phyloP scores from a whole-genome alignment of 805 yeast genomes.

The Nakazawaea wyomingensis region DNA sequence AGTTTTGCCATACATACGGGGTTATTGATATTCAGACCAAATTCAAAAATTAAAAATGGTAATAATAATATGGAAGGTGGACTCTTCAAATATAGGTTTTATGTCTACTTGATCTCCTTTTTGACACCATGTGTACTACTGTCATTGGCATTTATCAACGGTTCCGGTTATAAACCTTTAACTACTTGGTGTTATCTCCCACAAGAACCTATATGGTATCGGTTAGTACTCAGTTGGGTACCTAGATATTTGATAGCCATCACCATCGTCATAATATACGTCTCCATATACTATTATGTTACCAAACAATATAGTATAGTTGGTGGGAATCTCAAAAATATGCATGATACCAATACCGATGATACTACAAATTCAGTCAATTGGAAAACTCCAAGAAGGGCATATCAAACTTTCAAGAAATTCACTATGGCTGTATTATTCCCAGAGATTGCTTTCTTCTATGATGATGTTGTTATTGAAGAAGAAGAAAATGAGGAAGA shows the following conservation, averaged over 20 bases:
- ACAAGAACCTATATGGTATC: slow-evolving; percentile 64
- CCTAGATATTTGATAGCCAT: slow-evolving; percentile 69
- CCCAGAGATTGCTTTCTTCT: no score
- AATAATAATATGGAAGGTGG: slow-evolving; percentile 65
- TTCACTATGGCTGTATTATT: slow-evolving; percentile 4
- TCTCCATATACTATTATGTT: slow-evolving; percentile 69
- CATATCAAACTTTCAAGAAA: neutral
- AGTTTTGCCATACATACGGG: slow-evolving; percentile 82
- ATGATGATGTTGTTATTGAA: no score
- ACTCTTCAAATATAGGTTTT: slow-evolving; percentile 49
- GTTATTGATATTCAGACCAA: slow-evolving; percentile 63
- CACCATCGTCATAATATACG: slow-evolving; percentile 58
- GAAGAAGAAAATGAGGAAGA: neutral
- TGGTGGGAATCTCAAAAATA: slow-evolving; percentile 30
- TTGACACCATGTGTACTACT: slow-evolving; percentile 65
- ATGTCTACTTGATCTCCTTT: slow-evolving; percentile 54
- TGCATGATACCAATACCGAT: neutral
- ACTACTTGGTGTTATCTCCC: slow-evolving; percentile 81
- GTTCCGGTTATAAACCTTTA: slow-evolving; percentile 53
- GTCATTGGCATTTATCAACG: slow-evolving; percentile 59
- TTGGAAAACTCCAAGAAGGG: no score
- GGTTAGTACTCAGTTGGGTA: slow-evolving; percentile 72
- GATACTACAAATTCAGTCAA: no score
- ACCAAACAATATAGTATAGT: slow-evolving; percentile 53
- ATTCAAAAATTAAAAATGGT: slow-evolving; percentile 21